Percentiles rank a stretch among this genome's conserved stretches.
These are phyloP conservation scores for Paramarasmius palmivorus DNA, from an alignment of 1,284 basidiomycete species.

Conservation along the genomic window DNA sequence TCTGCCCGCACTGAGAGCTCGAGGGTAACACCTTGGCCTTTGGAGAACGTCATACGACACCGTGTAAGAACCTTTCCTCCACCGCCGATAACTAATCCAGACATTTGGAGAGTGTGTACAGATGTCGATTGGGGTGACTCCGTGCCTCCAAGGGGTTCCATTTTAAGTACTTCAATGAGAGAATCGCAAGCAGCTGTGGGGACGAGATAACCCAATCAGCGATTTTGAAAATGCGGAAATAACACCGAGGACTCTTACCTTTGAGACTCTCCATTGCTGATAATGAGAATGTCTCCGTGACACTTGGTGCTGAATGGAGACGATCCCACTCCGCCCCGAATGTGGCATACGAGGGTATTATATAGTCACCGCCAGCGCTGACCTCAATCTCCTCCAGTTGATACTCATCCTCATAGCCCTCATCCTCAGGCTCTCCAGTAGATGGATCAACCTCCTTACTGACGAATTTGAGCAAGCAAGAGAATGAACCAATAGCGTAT, in stretches of 20 bases:
- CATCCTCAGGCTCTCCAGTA: slow-evolving; percentile 96
- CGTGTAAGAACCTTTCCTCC: slow-evolving; percentile 93
- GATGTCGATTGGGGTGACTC: slow-evolving; percentile 80
- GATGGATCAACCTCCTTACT: slow-evolving; percentile 97
- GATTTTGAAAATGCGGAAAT: slow-evolving; percentile 8
- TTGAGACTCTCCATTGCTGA: slow-evolving; percentile 93
- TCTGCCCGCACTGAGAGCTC: slow-evolving; percentile 95
- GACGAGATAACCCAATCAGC: slow-evolving; percentile 13
- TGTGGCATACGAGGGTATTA: slow-evolving; percentile 88
- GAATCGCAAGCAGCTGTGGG: slow-evolving; percentile 85
- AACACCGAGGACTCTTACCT: slow-evolving; percentile 50
- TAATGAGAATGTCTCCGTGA: slow-evolving; percentile 94
- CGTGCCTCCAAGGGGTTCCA: slow-evolving; percentile 93
- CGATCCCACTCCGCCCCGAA: slow-evolving; percentile 97
- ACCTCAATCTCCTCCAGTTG: slow-evolving; percentile 96
- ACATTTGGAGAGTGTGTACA: slow-evolving; percentile 93
- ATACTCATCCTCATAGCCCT: slow-evolving; percentile 99
- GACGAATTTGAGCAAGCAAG: slow-evolving; percentile 92
- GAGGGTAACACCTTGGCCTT: slow-evolving; percentile 91
- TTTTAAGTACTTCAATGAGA: slow-evolving; percentile 91
- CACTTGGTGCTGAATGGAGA: slow-evolving; percentile 70
- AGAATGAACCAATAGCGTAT: slow-evolving; percentile 87
- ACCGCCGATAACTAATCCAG: slow-evolving; percentile 86
- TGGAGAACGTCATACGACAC: slow-evolving; percentile 93
- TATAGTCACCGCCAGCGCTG: slow-evolving; percentile 89